Base-by-base conservation (phyloP, 78 protist species). In the Dictyostelium capitatum region DNA sequence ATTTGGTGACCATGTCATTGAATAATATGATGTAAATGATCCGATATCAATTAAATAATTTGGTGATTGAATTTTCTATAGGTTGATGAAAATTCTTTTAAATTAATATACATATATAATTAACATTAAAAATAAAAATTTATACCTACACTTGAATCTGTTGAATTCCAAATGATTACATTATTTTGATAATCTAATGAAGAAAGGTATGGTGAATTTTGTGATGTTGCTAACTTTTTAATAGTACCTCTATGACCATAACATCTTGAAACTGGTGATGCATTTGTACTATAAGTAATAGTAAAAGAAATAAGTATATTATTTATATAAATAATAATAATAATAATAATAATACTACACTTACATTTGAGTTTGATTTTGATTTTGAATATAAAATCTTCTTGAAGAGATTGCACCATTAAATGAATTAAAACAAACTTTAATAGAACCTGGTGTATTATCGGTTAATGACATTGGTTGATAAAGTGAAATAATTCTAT, bases 341-440 rank as follows among this genome's bases (percentile, higher is more conserved):
- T 51, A 19, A 54, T 56, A 79, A 64, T 19, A 5, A 67, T 67
- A 32, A 67, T 65, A 12, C 12, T 65, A 14, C 17, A n/a, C 6
- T 57, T 80, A 81, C 59, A 85, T 85, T 59, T 85, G 92, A 32
- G 92, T 75, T 37, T 85, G 92, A 59, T 85, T 82, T 50, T 82
- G 92, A 25, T 72, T 67, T 75, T 85, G 92, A 47, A 85, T 59
- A 59, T 54, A 85, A 67, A 85, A 85, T 48, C 67, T 72, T 53
- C 92, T 32, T 56, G 75, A 85, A 30, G 92, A 59, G 25, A 85
- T 85, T 20, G 92, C 92, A 48, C 92, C 92, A 59, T 73, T 57
- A 48, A 85, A 85, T 4, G 92, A 85, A 62, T 85, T 85, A 6
- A 85, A 78, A 85, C 92, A 72, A 48, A 85, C 67, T 11, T 78